Evolutionary conservation across 2,329 filamentous ascomycete genomes (phyloP).

Genomic region (Thielaviopsis musarum): DNA sequence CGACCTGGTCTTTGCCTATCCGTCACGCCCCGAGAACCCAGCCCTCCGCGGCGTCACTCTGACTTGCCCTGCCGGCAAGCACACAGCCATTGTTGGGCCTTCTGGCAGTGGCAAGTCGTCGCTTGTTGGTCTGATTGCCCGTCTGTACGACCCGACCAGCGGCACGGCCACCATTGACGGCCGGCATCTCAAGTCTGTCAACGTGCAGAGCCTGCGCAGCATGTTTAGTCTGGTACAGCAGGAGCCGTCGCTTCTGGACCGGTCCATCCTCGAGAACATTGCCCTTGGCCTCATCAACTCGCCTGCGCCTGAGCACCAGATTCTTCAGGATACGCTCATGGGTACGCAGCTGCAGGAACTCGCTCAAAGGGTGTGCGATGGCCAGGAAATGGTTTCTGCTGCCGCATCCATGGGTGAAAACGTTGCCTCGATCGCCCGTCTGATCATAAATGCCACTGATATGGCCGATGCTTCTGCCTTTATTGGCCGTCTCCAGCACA

Average conservation of each 20-base stretch:
- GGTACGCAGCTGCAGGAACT: slow-evolving; percentile 32
- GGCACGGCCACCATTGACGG: slow-evolving; percentile 33
- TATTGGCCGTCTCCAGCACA: slow-evolving; percentile 35
- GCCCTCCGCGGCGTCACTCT: slow-evolving; percentile 29
- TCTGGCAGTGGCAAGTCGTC: slow-evolving; percentile 43
- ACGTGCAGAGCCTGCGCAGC: slow-evolving; percentile 27
- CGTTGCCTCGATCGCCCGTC: slow-evolving; percentile 32
- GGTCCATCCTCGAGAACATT: slow-evolving; percentile 34
- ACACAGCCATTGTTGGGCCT: slow-evolving; percentile 40
- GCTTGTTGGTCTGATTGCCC: slow-evolving; percentile 34
- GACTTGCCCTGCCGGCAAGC: slow-evolving; percentile 29
- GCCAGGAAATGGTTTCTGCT: slow-evolving; percentile 28
- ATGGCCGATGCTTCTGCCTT: slow-evolving; percentile 43
- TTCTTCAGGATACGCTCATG: slow-evolving; percentile 30
- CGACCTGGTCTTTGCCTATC: slow-evolving; percentile 28
- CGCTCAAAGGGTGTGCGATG: slow-evolving; percentile 32
- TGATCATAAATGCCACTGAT: slow-evolving; percentile 33
- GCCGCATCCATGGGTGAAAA: slow-evolving; percentile 27
- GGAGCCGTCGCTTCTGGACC: slow-evolving; percentile 27
- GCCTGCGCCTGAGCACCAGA: slow-evolving; percentile 21
- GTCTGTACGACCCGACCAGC: slow-evolving; percentile 38
- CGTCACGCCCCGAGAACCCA: slow-evolving; percentile 24
- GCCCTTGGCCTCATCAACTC: slow-evolving; percentile 32
- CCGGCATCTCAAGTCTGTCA: slow-evolving; percentile 28
- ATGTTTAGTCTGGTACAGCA: slow-evolving; percentile 29